Evolutionary conservation across 2,329 filamentous ascomycete species (phyloP).

Genomic region (Claviceps citrina): DNA sequence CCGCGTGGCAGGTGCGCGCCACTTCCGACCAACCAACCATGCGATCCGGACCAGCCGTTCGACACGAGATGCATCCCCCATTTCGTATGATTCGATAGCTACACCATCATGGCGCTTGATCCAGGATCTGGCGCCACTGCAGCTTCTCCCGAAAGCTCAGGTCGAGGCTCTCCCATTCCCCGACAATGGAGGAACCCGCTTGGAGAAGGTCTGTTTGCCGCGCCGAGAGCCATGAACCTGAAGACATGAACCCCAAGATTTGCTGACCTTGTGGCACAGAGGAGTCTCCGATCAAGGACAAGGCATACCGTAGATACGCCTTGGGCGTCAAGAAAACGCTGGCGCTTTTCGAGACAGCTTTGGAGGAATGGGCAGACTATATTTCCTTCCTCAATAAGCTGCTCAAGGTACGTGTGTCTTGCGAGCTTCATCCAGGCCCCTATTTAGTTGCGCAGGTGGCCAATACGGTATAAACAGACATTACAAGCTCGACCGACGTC

Average conservation of each 20-base stretch:
- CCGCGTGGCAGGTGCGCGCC: not conserved
- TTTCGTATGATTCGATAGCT: slow-evolving; percentile 8
- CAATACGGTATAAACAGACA: slow-evolving; percentile 36
- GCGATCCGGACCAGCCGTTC: slow-evolving; percentile 2
- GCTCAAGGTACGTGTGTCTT: slow-evolving; percentile 50
- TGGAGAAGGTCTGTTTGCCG: slow-evolving; percentile 49
- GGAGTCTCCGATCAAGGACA: slow-evolving; percentile 43
- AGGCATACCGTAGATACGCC: slow-evolving; percentile 74
- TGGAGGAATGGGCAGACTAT: slow-evolving; percentile 99
- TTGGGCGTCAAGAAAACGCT: slow-evolving; percentile 75
- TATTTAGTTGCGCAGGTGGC: not conserved
- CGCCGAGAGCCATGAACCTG: slow-evolving; percentile 4
- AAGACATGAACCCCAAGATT: not conserved
- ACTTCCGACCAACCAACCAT: slow-evolving; percentile 1
- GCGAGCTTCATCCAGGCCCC: not conserved
- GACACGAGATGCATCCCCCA: slow-evolving; percentile 3
- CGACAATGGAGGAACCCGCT: slow-evolving; percentile 65
- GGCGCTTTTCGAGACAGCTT: slow-evolving; percentile 74
- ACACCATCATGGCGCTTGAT: slow-evolving; percentile 47
- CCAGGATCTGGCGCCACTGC: slow-evolving; percentile 40
- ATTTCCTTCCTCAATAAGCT: slow-evolving; percentile 90
- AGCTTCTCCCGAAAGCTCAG: slow-evolving; percentile 68
- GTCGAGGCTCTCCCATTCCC: slow-evolving; percentile 58
- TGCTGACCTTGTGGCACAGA: slow-evolving; percentile 23
- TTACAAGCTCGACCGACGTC: slow-evolving; percentile 71